phyloP scores from a whole-genome alignment of 176 grass and related monocot genomes.

The Avena eriantha region DNA sequence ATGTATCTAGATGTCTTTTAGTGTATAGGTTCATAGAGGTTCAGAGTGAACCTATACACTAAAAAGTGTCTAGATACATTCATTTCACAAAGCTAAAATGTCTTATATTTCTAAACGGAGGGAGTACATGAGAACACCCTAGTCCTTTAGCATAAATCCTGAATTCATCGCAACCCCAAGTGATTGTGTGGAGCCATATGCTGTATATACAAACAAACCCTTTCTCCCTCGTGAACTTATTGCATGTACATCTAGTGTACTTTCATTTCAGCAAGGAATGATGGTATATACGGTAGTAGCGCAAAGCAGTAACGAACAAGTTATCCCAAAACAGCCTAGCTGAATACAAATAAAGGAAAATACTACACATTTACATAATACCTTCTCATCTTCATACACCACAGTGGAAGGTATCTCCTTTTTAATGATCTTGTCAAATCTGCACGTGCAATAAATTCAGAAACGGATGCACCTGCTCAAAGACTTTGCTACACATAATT shows the following conservation, averaged over 20 bases:
- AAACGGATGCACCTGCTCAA: slow-evolving; percentile 34
- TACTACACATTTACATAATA: slow-evolving; percentile 21
- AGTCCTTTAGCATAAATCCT: neutral
- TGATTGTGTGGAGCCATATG: neutral
- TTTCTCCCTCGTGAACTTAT: slow-evolving; percentile 8
- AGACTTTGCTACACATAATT: slow-evolving; percentile 9
- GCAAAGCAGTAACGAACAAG: neutral
- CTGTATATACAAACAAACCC: neutral
- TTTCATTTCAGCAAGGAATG: too few species aligned
- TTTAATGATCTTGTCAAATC: slow-evolving; percentile 97
- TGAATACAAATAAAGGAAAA: neutral
- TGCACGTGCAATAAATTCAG: slow-evolving; percentile 56
- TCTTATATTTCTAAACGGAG: too few species aligned
- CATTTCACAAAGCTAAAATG: too few species aligned
- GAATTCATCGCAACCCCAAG: neutral
- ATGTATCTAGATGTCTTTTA: too few species aligned
- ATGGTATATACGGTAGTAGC: neutral
- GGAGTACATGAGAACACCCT: neutral
- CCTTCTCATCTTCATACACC: slow-evolving; percentile 92
- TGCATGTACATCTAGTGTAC: neutral
- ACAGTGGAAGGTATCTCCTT: slow-evolving; percentile 91
- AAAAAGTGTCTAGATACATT: too few species aligned
- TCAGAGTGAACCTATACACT: too few species aligned
- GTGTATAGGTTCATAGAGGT: too few species aligned
- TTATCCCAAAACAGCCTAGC: neutral